Base-by-base conservation (phyloP, 2,329 filamentous ascomycete species). In the Clarireedia paspali region DNA sequence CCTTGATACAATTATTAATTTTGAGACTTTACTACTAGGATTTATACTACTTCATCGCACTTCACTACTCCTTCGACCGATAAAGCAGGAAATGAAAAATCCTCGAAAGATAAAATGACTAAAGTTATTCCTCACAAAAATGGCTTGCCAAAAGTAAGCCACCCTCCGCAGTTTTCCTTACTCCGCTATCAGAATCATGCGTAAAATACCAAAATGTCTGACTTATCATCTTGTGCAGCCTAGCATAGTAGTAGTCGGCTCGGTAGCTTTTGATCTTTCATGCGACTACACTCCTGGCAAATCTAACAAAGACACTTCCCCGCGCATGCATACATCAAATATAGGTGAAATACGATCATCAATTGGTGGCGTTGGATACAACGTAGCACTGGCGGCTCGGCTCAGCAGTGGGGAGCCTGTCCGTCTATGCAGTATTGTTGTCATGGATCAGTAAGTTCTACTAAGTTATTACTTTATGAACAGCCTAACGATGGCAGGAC, bases 331-430 rank as follows among this genome's bases (percentile, higher is more conserved):
- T 58, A 96, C 91, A 0, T 97, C 92, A 0, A 97, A 97, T 66
- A 89, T 89, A 49, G 84, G 91, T 6, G 75, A 77, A 14, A 95
- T 96, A 61, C 83, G 75, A 38, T 90, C 95, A 67, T 89, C 87
- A 1, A 80, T 96, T 6, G 94, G 94, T 12, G 94, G 94, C 6
- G 94, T 97, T 6, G 94, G 89, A 6, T 86, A 91, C 66, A 97
- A 97, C 66, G 89, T 97, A 46, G 90, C 94, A 15, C 80, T 90
- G 48, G 91, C 92, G 46, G 85, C 89, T 1, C 88, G 91, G 62
- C 79, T 85, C 34, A 77, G 77, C 14, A 79, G 87, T 57, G 83
- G 81, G 6, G 67, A 73, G 87, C 94, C 6, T 79, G 82, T 23
- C 81, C 96, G 15, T 49, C 23, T 54, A n/a, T 91, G 87, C 71